phyloP scores from a whole-genome alignment of 2,329 filamentous ascomycete genomes.

The Thielaviopsis punctulata region DNA sequence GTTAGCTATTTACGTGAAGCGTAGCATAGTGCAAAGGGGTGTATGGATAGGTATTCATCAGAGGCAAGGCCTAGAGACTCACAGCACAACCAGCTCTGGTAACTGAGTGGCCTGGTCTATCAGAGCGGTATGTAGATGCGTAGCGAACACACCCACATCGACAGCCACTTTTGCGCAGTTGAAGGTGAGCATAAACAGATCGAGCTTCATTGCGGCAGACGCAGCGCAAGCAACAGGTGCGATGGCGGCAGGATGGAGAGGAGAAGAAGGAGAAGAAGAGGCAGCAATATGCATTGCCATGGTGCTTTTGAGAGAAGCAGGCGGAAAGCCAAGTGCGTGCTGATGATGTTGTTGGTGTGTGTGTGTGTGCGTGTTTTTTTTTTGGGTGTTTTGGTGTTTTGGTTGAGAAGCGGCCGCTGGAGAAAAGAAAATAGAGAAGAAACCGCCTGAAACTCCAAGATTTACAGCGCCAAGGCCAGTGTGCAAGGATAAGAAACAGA shows the following conservation, averaged over 20 bases:
- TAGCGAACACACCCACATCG: conserved; percentile 51
- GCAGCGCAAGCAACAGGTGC: no score
- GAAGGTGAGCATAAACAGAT: conserved; percentile 69
- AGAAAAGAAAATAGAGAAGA: no score
- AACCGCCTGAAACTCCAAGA: no score
- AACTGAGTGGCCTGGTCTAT: conserved; percentile 28
- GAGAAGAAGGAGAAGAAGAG: background rate
- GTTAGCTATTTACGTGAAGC: background rate
- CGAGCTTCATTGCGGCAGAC: conserved; percentile 25
- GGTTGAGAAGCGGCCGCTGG: no score
- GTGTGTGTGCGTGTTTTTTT: no score
- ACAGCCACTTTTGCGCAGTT: conserved; percentile 67
- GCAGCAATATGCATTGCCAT: background rate
- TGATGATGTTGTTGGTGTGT: no score
- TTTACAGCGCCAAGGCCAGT: no score
- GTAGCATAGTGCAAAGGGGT: background rate
- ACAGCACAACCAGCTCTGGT: conserved; percentile 41
- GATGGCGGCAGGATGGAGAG: background rate
- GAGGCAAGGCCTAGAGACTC: conserved; percentile 19
- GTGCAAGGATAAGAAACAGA: no score
- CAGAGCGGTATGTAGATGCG: conserved; percentile 48
- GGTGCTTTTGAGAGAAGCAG: no score
- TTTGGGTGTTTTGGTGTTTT: no score
- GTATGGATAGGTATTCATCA: background rate
- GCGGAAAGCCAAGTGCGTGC: no score